These are phyloP conservation scores for Dissoconium aciculare DNA, from an alignment of 2,329 filamentous ascomycete species.

Conservation along the genomic window DNA sequence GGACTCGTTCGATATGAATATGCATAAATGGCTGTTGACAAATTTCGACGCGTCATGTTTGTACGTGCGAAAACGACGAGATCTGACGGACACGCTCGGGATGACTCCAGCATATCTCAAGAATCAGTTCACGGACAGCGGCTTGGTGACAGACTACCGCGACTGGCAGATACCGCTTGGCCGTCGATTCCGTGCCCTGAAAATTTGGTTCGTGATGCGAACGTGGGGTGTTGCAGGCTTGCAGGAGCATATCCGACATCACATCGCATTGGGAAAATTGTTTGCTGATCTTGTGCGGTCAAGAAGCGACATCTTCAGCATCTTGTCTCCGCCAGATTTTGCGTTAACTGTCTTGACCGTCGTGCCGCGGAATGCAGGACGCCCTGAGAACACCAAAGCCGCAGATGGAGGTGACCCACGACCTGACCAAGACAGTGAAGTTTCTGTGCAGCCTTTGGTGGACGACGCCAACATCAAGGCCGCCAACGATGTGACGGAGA, in stretches of 20 bases:
- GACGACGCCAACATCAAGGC: constrained; percentile 34
- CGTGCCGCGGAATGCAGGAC: constrained; percentile 27
- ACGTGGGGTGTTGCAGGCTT: constrained; percentile 67
- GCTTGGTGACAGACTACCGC: constrained; percentile 82
- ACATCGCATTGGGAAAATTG: constrained; percentile 52
- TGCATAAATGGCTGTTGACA: constrained; percentile 94
- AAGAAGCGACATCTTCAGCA: constrained; percentile 55
- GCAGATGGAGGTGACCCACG: constrained; percentile 12
- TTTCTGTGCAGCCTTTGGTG: constrained; percentile 14
- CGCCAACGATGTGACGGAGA: constrained; percentile 54
- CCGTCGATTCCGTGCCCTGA: constrained; percentile 71
- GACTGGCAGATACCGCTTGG: constrained; percentile 96
- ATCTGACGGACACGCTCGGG: constrained; percentile 65
- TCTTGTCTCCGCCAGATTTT: constrained; percentile 61
- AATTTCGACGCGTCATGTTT: constrained; percentile 81
- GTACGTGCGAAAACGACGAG: constrained; percentile 58
- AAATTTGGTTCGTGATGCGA: constrained; percentile 89
- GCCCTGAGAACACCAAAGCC: constrained; percentile 20
- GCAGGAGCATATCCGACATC: constrained; percentile 54
- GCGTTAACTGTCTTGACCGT: constrained; percentile 64
- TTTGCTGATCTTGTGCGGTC: constrained; percentile 48
- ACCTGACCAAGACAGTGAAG: constrained; percentile 18
- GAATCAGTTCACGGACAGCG: constrained; percentile 66
- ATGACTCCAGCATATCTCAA: constrained; percentile 69
- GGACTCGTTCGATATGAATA: constrained; percentile 86